A percentile compares a stretch with the other conserved stretches of the same genome.
Conservation (phyloP, 352 stramenopile genomes). For the Phytophthora foliorum region DNA sequence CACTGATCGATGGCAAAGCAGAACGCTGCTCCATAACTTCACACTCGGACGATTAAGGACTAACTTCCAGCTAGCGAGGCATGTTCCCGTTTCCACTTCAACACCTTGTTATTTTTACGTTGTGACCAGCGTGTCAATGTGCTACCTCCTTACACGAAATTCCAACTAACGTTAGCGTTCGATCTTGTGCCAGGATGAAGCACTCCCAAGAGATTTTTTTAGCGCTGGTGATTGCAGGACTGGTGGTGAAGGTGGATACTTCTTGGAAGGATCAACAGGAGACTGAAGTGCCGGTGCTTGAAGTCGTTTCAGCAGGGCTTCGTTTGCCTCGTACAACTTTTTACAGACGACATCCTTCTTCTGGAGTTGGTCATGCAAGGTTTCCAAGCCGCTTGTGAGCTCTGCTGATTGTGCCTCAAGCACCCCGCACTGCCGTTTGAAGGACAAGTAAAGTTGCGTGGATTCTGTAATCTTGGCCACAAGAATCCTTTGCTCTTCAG, state of each 20-base stretch:
- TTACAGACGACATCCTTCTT: constrained; percentile 65
- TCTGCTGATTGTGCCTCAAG: constrained; percentile 51
- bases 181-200: constrained; percentile 7
- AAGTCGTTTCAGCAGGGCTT: constrained; percentile 62
- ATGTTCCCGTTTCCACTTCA: constrained; percentile 10
- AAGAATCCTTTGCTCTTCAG: constrained; percentile 63
- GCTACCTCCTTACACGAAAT: background rate
- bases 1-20: constrained; percentile 28
- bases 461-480: constrained; percentile 68
- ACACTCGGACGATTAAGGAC: constrained; percentile 5
- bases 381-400: constrained; percentile 42
- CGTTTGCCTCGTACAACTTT: constrained; percentile 73
- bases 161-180: background rate
- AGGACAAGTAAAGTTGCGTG: constrained; percentile 67
- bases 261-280: constrained; percentile 10
- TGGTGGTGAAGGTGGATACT: constrained; percentile 3
- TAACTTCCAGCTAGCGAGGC: background rate
- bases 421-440: constrained; percentile 58
- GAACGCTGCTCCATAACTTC: constrained; percentile 21
- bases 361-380: constrained; percentile 52
- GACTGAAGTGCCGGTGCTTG: constrained; percentile 28
- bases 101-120: constrained; percentile 38
- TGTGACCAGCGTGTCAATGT: background rate
- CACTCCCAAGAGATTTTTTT: constrained; percentile 3
- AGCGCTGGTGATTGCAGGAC: constrained; percentile 8